Evolutionary conservation across 1,284 basidiomycete genomes (phyloP), one percentile per base, ranked within the genome.

Genomic region (Athelia psychrophila): DNA sequence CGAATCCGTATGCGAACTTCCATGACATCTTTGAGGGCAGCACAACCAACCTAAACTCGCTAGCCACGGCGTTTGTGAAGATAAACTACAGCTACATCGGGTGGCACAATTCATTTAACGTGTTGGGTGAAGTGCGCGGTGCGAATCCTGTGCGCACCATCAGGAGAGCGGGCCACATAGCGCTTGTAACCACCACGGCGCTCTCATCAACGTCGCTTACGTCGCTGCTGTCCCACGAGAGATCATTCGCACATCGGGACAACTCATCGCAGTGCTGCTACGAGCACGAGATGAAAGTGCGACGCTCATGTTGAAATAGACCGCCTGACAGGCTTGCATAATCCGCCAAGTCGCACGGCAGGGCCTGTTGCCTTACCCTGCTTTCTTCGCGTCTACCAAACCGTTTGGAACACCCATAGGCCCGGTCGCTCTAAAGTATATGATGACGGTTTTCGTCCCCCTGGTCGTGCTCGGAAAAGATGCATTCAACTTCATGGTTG

Each of bases 401-500:
- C 75, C 75, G 2, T 79, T 75, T 56, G 75, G 75, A 18, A 78
- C 76, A 2, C 77, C 76, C 12, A 56, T 75, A 16, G 76, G 69
- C 0, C 74, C 77, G 4, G 65, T 79, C 45, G 58, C 74, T 12
- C 60, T 79, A 30, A 76, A 78, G 56, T 81, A 72, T 66, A 47
- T 70, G 16, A 59, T 81, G 12, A 77, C 79, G 0, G 62, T 76
- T n/a, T 71, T 82, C 55, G 73, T 84, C 47, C 77, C 84, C 57
- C 62, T 82, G 22, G 76, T 70, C 0, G 76, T 78, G 18, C 81
- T 80, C 1, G 70, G 77, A 19, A 77, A 76, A 44, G 78, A 80
- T 59, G 78, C 79, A 0, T 81, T 80, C 68, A 72, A 72, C 53
- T 78, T 82, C 58, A 74, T 66, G 13, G 46, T 62, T 40, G 61